Conservation (phyloP, 805 yeast species). For the Torulaspora delbrueckii region DNA sequence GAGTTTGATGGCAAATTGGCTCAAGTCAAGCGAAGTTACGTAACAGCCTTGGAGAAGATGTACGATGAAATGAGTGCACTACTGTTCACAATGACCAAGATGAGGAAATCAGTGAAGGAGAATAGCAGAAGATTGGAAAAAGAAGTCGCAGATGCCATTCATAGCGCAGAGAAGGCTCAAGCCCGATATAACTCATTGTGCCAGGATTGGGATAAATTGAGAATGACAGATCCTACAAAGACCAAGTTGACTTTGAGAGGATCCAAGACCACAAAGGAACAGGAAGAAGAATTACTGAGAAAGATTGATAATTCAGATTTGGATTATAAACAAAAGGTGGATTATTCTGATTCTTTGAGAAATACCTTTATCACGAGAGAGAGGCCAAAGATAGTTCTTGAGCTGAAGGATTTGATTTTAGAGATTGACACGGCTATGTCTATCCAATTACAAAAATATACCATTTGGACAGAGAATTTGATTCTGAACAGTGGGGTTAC, state of each 20-base stretch:
- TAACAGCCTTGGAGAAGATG: slow-evolving; percentile 76
- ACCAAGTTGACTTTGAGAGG: slow-evolving; percentile 78
- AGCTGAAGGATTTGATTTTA: slow-evolving; percentile 68
- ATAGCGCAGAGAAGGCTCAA: slow-evolving; percentile 84
- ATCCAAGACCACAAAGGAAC: slow-evolving; percentile 68
- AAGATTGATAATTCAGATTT: slow-evolving; percentile 81
- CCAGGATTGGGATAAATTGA: slow-evolving; percentile 78
- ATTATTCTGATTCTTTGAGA: slow-evolving; percentile 65
- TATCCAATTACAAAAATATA: slow-evolving; percentile 81
- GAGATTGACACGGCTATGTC: slow-evolving; percentile 89
- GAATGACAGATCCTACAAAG: slow-evolving; percentile 76
- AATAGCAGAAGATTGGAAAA: slow-evolving; percentile 77
- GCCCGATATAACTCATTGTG: slow-evolving; percentile 70
- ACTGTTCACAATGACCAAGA: slow-evolving; percentile 60
- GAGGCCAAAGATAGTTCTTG: slow-evolving; percentile 71
- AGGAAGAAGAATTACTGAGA: slow-evolving; percentile 81
- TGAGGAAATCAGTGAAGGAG: slow-evolving; percentile 76
- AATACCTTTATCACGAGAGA: slow-evolving; percentile 65
- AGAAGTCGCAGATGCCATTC: slow-evolving; percentile 76
- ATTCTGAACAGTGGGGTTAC: slow-evolving; percentile 81
- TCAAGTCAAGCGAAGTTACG: slow-evolving; percentile 69
- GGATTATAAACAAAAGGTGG: slow-evolving; percentile 77
- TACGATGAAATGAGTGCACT: slow-evolving; percentile 76
- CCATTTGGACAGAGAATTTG: slow-evolving; percentile 80
- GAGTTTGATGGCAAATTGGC: slow-evolving; percentile 73